Conservation (phyloP, 768 basidiomycete species). For the Mycena polygramma region DNA sequence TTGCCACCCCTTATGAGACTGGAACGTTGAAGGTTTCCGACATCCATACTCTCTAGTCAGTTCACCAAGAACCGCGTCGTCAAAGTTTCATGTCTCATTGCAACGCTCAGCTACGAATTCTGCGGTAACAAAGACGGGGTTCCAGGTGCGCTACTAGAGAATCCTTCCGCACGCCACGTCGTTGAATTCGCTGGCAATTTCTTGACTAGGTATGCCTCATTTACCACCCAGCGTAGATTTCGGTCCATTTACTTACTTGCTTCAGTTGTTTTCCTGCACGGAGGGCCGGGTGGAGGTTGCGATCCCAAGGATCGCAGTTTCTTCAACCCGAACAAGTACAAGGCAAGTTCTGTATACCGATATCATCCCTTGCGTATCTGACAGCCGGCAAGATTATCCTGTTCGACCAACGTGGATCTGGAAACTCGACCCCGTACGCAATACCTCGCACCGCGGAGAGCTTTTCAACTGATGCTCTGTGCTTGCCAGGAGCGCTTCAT, state of each 20-base stretch:
- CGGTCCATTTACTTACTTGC: background rate
- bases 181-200: too few species aligned
- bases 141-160: conserved; percentile 64
- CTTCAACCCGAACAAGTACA: conserved; percentile 90
- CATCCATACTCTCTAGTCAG: conserved; percentile 82
- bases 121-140: conserved; percentile 82
- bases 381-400: conserved; percentile 73
- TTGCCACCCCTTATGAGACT: conserved; percentile 69
- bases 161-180: background rate
- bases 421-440: conserved; percentile 86
- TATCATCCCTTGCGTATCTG: background rate
- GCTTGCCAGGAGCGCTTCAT: conserved; percentile 70
- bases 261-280: conserved; percentile 85
- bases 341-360: conserved; percentile 54
- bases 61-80: background rate
- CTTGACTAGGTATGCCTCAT: too few species aligned
- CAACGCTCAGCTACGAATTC: conserved; percentile 76
- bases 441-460: background rate
- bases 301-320: conserved; percentile 75
- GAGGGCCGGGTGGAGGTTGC: conserved; percentile 87
- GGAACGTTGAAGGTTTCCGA: conserved; percentile 80
- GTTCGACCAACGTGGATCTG: conserved; percentile 91
- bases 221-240: too few species aligned
- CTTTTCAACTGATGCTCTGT: background rate
- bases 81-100: background rate